These are phyloP conservation scores for Piper longum DNA, from an alignment of 164 flowering plant species.

Conservation along the genomic window DNA sequence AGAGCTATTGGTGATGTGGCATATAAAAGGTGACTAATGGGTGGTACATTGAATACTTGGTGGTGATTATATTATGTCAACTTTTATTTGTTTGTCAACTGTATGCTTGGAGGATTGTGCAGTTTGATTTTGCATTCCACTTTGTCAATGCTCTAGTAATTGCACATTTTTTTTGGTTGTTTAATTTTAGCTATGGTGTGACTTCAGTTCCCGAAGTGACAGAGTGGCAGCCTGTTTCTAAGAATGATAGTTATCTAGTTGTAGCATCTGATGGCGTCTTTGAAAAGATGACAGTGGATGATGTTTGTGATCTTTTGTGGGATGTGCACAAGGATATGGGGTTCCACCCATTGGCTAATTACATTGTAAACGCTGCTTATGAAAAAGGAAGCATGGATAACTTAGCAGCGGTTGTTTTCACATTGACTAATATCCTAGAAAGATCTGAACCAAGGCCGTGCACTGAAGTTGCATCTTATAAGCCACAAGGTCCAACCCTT, in stretches of 20 bases:
- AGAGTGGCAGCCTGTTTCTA: constrained; percentile 66
- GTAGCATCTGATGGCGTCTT: constrained; percentile 94
- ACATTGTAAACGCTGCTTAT: constrained; percentile 63
- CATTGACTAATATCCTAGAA: constrained; percentile 25
- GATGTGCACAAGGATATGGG: constrained; percentile 31
- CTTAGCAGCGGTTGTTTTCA: constrained; percentile 79
- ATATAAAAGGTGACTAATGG: constrained; percentile 45
- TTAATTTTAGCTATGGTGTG: constrained; percentile 59
- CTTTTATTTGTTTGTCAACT: background rate
- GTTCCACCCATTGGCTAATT: constrained; percentile 56
- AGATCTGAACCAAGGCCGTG: constrained; percentile 16
- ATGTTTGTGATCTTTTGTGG: constrained; percentile 80
- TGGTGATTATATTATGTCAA: background rate
- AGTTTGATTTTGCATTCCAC: background rate
- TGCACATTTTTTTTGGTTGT: constrained; percentile 7
- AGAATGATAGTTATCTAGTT: constrained; percentile 70
- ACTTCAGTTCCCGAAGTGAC: constrained; percentile 83
- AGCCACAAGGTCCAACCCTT: constrained; percentile 12
- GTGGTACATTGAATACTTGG: background rate
- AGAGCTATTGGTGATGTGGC: constrained; percentile 84
- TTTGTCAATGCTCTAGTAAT: constrained; percentile 5
- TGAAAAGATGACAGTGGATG: constrained; percentile 64
- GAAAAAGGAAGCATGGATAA: constrained; percentile 84
- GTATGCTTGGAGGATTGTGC: background rate
- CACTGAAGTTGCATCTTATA: constrained; percentile 14